Evolutionary conservation across 805 yeast genomes (phyloP).

Genomic region (Ogataea minuta): DNA sequence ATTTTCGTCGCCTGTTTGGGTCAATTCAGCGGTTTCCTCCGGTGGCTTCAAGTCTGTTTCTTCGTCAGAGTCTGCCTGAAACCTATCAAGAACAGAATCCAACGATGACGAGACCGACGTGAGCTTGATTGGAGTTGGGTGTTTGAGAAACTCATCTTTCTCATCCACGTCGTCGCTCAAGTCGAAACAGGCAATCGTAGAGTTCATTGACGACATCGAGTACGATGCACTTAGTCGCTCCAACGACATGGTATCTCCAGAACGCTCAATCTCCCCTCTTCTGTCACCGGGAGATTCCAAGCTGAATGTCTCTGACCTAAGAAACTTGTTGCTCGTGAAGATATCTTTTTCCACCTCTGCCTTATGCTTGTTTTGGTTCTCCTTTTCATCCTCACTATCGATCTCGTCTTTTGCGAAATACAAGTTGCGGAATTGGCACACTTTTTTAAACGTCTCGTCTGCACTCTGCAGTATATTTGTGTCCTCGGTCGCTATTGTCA

Average conservation of each 20-base stretch:
- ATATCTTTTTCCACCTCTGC: too few relatives aligned
- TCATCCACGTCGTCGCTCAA: constrained; percentile 21
- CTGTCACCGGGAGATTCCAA: too few relatives aligned
- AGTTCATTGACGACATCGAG: constrained; percentile 32
- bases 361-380: background rate
- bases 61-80: constrained; percentile 16
- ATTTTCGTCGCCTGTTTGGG: constrained; percentile 3
- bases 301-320: too few relatives aligned
- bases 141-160: constrained; percentile 15
- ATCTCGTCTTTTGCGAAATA: constrained; percentile 1
- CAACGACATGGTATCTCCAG: background rate
- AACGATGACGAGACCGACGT: constrained; percentile 27
- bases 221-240: constrained; percentile 9
- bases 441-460: constrained; percentile 15
- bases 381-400: background rate
- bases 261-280: too few relatives aligned
- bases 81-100: constrained; percentile 28
- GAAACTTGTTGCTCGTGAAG: too few relatives aligned
- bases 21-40: background rate
- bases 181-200: constrained; percentile 38
- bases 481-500: constrained; percentile 36
- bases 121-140: constrained; percentile 26
- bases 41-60: constrained; percentile 6
- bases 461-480: constrained; percentile 26
- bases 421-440: constrained; percentile 26